Base-by-base conservation (phyloP, 306 rosid genomes). In the Bauhinia variegata region DNA sequence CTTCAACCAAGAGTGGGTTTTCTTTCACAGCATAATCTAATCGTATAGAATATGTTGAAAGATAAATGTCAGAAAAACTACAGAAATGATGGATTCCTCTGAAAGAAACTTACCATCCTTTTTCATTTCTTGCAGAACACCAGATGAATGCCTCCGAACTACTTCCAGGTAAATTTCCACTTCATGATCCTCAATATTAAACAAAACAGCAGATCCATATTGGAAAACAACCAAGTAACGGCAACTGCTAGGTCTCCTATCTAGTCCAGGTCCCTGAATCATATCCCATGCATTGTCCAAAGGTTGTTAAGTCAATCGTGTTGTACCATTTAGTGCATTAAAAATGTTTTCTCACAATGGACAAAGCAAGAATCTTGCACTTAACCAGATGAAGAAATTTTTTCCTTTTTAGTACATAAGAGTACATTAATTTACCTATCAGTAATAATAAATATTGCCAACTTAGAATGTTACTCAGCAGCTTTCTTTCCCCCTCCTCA, bases 21-120 rank as follows among this genome's bases (percentile, higher is more conserved):
- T 88, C 97, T 80, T 82, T 90, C 67, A 93, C 89, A 17, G 96
- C 95, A 80, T 93, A 93, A 82, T 90, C 97, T 93, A 75, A 78
- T 75, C 31, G 64, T 32, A 58, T 1, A 43, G 55, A 55, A 41
- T 55, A 30, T 1, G 61, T 70, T 54, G n/a, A 54, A 64, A 65
- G 28, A 65, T 60, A 23, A 38, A 9, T 53, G 33, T 46, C 39
- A 30, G 19, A 78, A 77, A 33, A 74, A 31, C 66, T 31, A 51
- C 14, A 51, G 31, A 44, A 74, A 8, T 38, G 11, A 19, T 55
- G 48, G 32, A 67, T 78, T 42, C 63, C 32, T 53, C 63, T 31
- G 2, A 61, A 69, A 58, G 76, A 79, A 83, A 58, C 18, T 70
- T 75, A 93, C 97, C 97, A 68, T 93, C 97, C 79, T 93, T 93